phyloP scores from a whole-genome alignment of 306 rosid genomes.

The Albizia julibrissin region DNA sequence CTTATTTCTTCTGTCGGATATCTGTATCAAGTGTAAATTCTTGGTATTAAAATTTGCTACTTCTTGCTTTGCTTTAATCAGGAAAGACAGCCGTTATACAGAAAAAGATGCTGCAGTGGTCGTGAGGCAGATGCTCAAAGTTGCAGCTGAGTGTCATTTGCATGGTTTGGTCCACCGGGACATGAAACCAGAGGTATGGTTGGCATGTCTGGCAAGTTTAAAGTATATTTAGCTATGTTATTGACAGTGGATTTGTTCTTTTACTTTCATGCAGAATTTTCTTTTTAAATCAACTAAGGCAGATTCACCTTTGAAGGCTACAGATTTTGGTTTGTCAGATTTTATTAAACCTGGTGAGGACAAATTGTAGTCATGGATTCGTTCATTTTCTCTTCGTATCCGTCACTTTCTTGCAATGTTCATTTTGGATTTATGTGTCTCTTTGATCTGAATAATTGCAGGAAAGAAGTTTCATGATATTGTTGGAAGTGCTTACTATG shows the following conservation, averaged over 20 bases:
- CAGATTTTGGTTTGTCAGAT: conserved; percentile 98
- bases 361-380: conserved; percentile 16
- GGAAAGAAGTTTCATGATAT: conserved; percentile 88
- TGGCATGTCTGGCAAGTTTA: conserved; percentile 22
- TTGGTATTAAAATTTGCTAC: conserved; percentile 15
- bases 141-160: conserved; percentile 97
- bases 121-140: conserved; percentile 98
- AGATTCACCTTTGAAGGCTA: conserved; percentile 87
- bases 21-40: conserved; percentile 18
- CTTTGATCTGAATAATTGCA: conserved; percentile 43
- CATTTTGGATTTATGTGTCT: conserved; percentile 30
- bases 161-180: conserved; percentile 99
- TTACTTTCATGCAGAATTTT: conserved; percentile 68
- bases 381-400: conserved; percentile 17
- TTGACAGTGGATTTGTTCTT: conserved; percentile 34
- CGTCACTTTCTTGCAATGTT: conserved; percentile 28
- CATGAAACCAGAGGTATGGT: conserved; percentile 94
- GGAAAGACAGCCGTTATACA: conserved; percentile 95
- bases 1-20: conserved; percentile 2
- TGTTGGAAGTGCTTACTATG: conserved; percentile 98
- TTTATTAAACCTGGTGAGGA: conserved; percentile 89
- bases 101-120: conserved; percentile 97
- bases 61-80: conserved; percentile 43
- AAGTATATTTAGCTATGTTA: conserved; percentile 15
- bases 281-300: conserved; percentile 77